Base-by-base conservation (phyloP, 139 green algal genomes). In the Auxenochlorella pyrenoidosa region DNA sequence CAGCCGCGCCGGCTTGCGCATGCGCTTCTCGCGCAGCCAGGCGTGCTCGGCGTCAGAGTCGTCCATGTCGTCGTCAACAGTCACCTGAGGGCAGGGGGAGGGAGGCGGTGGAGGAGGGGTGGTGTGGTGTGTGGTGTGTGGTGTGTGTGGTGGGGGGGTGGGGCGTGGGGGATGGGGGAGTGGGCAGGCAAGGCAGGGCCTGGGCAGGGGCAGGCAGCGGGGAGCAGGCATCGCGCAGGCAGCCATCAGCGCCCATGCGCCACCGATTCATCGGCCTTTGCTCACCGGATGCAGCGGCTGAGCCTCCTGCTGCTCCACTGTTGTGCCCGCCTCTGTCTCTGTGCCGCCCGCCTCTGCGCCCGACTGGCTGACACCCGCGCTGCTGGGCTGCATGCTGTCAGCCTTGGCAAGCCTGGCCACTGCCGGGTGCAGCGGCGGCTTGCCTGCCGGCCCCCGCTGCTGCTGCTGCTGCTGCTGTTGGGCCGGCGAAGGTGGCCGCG, bases 41-140 rank as follows among this genome's bases (percentile, higher is more conserved):
- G 83, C 78, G 75, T 89, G 88, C 71, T 93, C 72, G 40, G 70
- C 85, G n/a, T 91, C 89, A 0, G 88, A 87, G 75, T 86, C 86
- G 78, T 92, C 90, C 54, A 90, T 70, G 32, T 92, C 85, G 58
- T 89, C 88, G 34, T 90, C 68, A 0, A 19, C 30, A 24, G 24
- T 22, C 30, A 90, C 88, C 60, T 85, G 51, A 2, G n/a, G 66
- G 82, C 43, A 28, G 65, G n/a, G n/a, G 32, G 12, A 24, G 26
- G 18, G 38, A 47, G 68, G 28, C 3, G 78, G 40, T 16, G n/a
- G 80, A 34, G 8, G 0, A 38, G 21, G 32, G 51, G n/a, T 58
- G 22, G 34, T 38, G 34, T 15, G 10, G 28, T 19, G 34, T 19
- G 65, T 73, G 65, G 65, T n/a, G 8, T 73, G 28, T n/a, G n/a